Evolutionary conservation across 108 stramenopile genomes (phyloP), one percentile per base, ranked within the genome.

Genomic region (Conticribra weissflogii): DNA sequence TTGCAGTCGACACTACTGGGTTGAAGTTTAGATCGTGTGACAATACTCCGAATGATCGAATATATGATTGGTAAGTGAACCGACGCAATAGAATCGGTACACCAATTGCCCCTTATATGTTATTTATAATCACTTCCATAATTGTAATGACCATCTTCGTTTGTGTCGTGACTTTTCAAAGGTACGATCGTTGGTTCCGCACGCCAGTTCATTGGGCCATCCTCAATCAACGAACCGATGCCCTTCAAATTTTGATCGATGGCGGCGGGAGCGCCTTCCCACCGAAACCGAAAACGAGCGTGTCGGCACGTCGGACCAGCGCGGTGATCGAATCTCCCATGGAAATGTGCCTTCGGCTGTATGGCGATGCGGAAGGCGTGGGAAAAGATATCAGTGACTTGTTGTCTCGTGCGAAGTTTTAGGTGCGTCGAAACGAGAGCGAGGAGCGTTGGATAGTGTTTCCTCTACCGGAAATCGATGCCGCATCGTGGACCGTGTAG

Each of bases 201-300:
- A 86, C 90, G 2, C 86, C 94, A 14, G 91, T 92, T 24, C 94
- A 95, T 65, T 95, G 94, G 94, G 91, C 94, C 4, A 76, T 89
- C 19, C 64, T 95, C 44, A 91, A 95, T 68, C 84, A 86, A 28
- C 74, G 83, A 33, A 67, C 84, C 18, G 74, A 78, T 18, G 74
- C 89, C 1, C 76, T 91, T n/a, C 41, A 54, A 33, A 63, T 87
- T 14, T 67, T 88, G n/a, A 53, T 94, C 22, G 67, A 79, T 19
- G 54, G 64, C 12, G 93, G 93, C 12, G 91, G 86, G 49, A 78
- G 75, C 66, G 78, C 93, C 12, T 64, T 61, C 45, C 90, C 90
- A 23, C 70, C 71, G 18, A 78, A 82, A 27, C 85, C 86, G 2
- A 79, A 72, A 52, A 5, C 52, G 1, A 68, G 61, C 1, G 59